Percentiles rank a stretch among this genome's conserved stretches.
These are phyloP conservation scores for Carex arenaria DNA, from an alignment of 202 grass and related monocot genomes.

Conservation along the genomic window DNA sequence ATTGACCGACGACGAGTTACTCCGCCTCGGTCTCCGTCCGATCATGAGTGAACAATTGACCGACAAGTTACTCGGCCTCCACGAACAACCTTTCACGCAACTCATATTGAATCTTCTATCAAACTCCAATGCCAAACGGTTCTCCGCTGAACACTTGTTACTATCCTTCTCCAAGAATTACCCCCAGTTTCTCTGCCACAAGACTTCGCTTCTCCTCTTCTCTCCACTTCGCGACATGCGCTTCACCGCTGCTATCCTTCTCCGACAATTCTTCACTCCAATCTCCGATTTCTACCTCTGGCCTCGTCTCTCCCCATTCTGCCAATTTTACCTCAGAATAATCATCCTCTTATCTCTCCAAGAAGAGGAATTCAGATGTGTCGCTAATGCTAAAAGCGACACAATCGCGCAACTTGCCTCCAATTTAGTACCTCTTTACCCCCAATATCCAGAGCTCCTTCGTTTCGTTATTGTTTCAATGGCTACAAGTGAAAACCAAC, in stretches of 20 bases:
- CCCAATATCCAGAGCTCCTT: constrained; percentile 57
- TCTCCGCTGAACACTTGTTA: not conserved
- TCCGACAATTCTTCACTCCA: constrained; percentile 70
- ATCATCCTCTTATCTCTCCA: constrained; percentile 19
- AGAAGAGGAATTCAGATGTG: constrained; percentile 18
- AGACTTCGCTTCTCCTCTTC: not conserved
- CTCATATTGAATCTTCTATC: not conserved
- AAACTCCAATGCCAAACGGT: not conserved
- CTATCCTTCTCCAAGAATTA: not conserved
- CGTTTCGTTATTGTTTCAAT: constrained; percentile 50
- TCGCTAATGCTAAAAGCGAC: constrained; percentile 53
- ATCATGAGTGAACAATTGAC: not conserved
- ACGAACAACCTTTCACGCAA: not conserved
- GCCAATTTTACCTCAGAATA: not conserved
- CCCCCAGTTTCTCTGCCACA: not conserved
- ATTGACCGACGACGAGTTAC: not conserved
- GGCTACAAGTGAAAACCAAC: not conserved
- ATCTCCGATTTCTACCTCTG: constrained; percentile 30
- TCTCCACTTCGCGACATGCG: constrained; percentile 23
- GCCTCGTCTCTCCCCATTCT: not conserved
- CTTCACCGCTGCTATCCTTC: constrained; percentile 61
- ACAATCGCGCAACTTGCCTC: constrained; percentile 60
- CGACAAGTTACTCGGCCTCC: not conserved
- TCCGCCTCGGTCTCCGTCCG: not conserved
- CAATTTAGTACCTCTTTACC: constrained; percentile 36